phyloP scores from a whole-genome alignment of 2,329 filamentous ascomycete species.

The Fusarium nelsonii region DNA sequence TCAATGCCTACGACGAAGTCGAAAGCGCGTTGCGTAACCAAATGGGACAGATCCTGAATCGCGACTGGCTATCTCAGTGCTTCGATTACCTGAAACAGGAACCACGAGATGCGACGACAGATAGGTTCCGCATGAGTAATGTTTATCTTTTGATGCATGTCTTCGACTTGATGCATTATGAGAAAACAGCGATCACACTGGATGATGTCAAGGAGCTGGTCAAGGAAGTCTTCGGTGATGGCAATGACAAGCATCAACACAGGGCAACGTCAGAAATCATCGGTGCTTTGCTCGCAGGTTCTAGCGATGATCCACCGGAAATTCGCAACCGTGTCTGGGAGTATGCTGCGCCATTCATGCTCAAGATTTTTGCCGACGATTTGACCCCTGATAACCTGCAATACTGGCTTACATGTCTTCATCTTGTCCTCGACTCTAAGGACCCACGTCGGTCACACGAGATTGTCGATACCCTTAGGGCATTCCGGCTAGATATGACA shows the following conservation, averaged over 20 bases:
- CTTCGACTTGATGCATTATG: slow-evolving; percentile 89
- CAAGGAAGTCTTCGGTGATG: slow-evolving; percentile 84
- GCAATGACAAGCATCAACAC: slow-evolving; percentile 97
- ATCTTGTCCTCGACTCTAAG: slow-evolving; percentile 87
- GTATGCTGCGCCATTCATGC: slow-evolving; percentile 89
- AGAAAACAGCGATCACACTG: slow-evolving; percentile 80
- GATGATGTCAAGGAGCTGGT: slow-evolving; percentile 89
- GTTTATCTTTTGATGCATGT: slow-evolving; percentile 89
- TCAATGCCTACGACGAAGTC: slow-evolving; percentile 79
- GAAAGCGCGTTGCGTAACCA: slow-evolving; percentile 80
- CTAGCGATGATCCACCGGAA: slow-evolving; percentile 80
- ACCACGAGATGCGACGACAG: slow-evolving; percentile 82
- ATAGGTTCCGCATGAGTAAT: slow-evolving; percentile 90
- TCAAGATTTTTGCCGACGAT: slow-evolving; percentile 88
- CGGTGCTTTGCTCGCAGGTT: slow-evolving; percentile 84
- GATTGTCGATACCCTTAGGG: slow-evolving; percentile 82
- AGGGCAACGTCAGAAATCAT: slow-evolving; percentile 95
- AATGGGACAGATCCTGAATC: slow-evolving; percentile 84
- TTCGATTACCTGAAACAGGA: slow-evolving; percentile 98
- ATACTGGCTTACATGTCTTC: slow-evolving; percentile 96
- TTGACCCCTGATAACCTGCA: slow-evolving; percentile 92
- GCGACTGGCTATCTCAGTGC: slow-evolving; percentile 86
- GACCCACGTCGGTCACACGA: slow-evolving; percentile 91
- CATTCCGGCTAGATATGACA: slow-evolving; percentile 91
- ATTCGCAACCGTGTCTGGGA: slow-evolving; percentile 84